Evolutionary conservation across 2,329 filamentous ascomycete species (phyloP).

Genomic region (Aspergillus arachidicola): DNA sequence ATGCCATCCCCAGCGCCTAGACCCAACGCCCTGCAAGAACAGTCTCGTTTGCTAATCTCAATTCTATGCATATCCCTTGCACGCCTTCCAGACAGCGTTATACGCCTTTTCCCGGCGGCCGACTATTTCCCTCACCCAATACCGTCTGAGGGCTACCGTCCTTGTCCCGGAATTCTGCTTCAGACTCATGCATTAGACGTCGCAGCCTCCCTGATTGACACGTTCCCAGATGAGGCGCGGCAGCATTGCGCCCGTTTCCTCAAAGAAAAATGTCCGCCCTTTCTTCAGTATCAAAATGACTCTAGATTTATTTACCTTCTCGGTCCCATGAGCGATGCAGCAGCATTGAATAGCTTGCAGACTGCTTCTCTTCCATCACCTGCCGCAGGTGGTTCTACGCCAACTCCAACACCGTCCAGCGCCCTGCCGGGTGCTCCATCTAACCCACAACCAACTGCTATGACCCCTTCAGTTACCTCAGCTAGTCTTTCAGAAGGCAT

Average conservation of each 20-base stretch:
- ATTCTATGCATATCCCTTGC: slow-evolving; percentile 46
- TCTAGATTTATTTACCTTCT: slow-evolving; percentile 45
- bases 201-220: slow-evolving; percentile 47
- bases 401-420: slow-evolving; percentile 29
- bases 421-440: slow-evolving; percentile 22
- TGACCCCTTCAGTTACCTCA: slow-evolving; percentile 11
- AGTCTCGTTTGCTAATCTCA: slow-evolving; percentile 40
- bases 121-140: slow-evolving; percentile 33
- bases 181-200: slow-evolving; percentile 49
- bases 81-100: slow-evolving; percentile 34
- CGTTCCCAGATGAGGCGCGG: slow-evolving; percentile 47
- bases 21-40: slow-evolving; percentile 33
- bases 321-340: slow-evolving; percentile 37
- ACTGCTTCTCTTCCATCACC: slow-evolving; percentile 35
- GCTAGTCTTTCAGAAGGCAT: slow-evolving; percentile 28
- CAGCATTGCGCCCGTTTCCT: slow-evolving; percentile 46
- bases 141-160: slow-evolving; percentile 25
- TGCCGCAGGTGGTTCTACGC: slow-evolving; percentile 33
- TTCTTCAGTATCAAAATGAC: slow-evolving; percentile 42
- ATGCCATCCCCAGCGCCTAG: slow-evolving; percentile 26
- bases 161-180: slow-evolving; percentile 36
- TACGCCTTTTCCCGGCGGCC: slow-evolving; percentile 33
- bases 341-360: slow-evolving; percentile 22
- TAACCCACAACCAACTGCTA: slow-evolving; percentile 20
- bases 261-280: slow-evolving; percentile 45